Evolutionary conservation across 2,329 filamentous ascomycete species (phyloP).

Genomic region (Colletotrichum abscissum): DNA sequence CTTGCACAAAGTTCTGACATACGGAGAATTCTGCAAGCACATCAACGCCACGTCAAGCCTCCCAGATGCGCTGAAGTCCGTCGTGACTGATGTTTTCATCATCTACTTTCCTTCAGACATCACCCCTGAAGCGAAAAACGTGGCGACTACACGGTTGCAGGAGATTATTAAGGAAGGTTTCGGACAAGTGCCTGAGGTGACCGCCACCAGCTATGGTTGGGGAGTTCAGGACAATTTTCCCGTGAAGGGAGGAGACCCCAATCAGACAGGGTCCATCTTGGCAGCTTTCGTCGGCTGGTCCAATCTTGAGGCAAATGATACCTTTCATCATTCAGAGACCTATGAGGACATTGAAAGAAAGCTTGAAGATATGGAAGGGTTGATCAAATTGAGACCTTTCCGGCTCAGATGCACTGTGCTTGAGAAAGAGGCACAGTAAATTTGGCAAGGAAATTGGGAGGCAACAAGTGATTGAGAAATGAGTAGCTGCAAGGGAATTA

Average conservation of each 20-base stretch:
- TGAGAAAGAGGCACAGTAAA: not conserved
- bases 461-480: not conserved
- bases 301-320: not conserved
- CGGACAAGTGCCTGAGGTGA: not conserved
- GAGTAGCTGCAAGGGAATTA: not conserved
- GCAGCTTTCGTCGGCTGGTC: conserved; percentile 11
- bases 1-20: conserved; percentile 35
- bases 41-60: conserved; percentile 32
- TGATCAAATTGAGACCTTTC: not conserved
- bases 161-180: conserved; percentile 26
- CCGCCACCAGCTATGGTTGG: conserved; percentile 8
- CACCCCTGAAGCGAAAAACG: not conserved
- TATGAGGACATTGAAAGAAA: not conserved
- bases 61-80: conserved; percentile 33
- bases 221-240: conserved; percentile 15
- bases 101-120: conserved; percentile 33
- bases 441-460: not conserved
- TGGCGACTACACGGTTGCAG: not conserved
- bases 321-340: not conserved
- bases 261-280: not conserved
- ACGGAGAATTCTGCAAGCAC: conserved; percentile 39
- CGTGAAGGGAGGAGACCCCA: not conserved
- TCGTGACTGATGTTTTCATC: conserved; percentile 35
- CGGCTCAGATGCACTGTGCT: not conserved
- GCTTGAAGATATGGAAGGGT: not conserved